Evolutionary conservation across 2,329 filamentous ascomycete genomes (phyloP).

Genomic region (Fusarium coicis): DNA sequence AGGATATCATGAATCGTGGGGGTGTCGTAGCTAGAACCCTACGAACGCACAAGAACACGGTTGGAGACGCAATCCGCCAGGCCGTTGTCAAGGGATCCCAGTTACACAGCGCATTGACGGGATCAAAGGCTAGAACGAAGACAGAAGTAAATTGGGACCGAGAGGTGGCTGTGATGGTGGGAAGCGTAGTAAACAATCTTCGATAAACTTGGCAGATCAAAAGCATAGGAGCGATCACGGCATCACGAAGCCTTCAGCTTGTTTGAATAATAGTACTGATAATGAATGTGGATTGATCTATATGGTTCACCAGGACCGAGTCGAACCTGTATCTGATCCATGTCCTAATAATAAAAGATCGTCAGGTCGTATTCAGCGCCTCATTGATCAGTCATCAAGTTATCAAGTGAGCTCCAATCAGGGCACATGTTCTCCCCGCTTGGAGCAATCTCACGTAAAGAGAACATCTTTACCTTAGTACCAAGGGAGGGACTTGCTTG

Average conservation of each 20-base stretch:
- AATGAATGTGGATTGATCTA: neutral
- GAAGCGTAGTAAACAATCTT: constrained; percentile 75
- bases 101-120: constrained; percentile 66
- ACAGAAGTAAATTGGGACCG: constrained; percentile 78
- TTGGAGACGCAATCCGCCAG: constrained; percentile 81
- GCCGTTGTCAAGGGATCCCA: constrained; percentile 84
- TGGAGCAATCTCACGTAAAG: constrained; percentile 27
- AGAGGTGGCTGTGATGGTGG: constrained; percentile 94
- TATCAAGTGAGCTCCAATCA: constrained; percentile 33
- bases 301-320: neutral
- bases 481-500: neutral
- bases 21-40: constrained; percentile 87
- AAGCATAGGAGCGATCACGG: neutral
- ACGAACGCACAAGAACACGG: constrained; percentile 76
- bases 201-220: constrained; percentile 41
- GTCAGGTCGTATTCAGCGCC: neutral
- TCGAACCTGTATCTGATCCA: constrained; percentile 6
- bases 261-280: neutral
- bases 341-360: constrained; percentile 20
- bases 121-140: constrained; percentile 57
- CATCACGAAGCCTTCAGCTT: neutral
- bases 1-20: constrained; percentile 85
- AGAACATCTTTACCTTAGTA: neutral
- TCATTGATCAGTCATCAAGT: constrained; percentile 35
- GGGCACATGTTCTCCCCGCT: constrained; percentile 31